These are phyloP conservation scores for Cladosporium phlei DNA, from an alignment of 2,329 filamentous ascomycete species.

Conservation along the genomic window DNA sequence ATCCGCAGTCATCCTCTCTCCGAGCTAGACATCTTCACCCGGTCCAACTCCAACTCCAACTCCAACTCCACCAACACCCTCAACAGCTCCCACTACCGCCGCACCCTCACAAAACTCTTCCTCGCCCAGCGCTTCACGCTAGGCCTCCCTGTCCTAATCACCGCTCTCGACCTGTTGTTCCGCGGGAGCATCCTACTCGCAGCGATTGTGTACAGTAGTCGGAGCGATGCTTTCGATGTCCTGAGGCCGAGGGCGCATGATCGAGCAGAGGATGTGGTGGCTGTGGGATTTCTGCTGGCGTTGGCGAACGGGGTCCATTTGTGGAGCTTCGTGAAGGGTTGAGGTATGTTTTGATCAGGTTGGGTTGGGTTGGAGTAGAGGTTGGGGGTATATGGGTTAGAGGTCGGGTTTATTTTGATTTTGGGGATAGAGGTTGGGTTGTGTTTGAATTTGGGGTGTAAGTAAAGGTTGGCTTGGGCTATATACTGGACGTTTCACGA, in stretches of 20 bases:
- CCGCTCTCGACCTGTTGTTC: conserved; percentile 23
- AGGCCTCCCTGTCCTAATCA: conserved; percentile 34
- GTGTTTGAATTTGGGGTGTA: no score
- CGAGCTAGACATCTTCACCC: conserved; percentile 38
- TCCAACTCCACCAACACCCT: conserved; percentile 9
- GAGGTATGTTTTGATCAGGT: conserved; percentile 1
- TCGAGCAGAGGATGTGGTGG: conserved; percentile 18
- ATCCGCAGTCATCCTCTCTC: conserved; percentile 36
- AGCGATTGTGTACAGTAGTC: conserved; percentile 23
- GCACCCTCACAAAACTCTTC: conserved; percentile 37
- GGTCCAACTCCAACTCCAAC: no score
- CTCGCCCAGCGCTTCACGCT: conserved; percentile 38
- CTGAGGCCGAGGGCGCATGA: conserved; percentile 23
- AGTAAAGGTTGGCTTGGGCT: no score
- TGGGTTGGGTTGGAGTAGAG: no score
- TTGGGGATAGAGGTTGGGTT: no score
- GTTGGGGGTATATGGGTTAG: no score
- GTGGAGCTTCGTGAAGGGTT: conserved; percentile 29
- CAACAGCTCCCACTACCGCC: conserved; percentile 33
- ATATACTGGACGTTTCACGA: no score
- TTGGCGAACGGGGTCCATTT: conserved; percentile 28
- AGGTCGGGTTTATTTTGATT: no score
- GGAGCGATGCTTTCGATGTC: conserved; percentile 21
- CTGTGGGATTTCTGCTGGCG: conserved; percentile 16
- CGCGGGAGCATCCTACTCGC: conserved; percentile 23